Evolutionary conservation across 1,284 basidiomycete genomes (phyloP).

Genomic region (Moesziomyces sp.): DNA sequence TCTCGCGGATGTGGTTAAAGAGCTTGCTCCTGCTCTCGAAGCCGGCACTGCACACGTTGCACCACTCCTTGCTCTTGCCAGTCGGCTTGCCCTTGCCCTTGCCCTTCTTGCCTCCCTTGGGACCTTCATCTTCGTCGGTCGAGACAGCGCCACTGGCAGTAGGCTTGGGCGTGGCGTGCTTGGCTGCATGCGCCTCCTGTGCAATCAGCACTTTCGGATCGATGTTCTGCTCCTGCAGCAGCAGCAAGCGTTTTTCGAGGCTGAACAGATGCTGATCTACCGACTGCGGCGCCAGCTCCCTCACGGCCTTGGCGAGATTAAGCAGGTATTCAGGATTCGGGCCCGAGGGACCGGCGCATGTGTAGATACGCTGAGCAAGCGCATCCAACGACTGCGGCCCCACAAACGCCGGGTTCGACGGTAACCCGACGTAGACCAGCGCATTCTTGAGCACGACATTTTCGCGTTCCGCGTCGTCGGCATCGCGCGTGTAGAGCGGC

Average conservation of each 20-base stretch:
- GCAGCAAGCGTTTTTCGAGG: conserved; percentile 73
- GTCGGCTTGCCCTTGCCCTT: conserved; percentile 19
- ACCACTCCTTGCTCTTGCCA: conserved; percentile 69
- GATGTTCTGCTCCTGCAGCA: conserved; percentile 36
- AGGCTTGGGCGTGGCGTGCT: not conserved
- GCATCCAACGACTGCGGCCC: conserved; percentile 79
- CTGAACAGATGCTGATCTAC: conserved; percentile 80
- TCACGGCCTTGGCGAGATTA: conserved; percentile 76
- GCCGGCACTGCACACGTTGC: conserved; percentile 77
- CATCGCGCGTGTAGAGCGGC: conserved; percentile 69
- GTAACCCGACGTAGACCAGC: conserved; percentile 79
- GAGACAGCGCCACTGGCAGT: not conserved
- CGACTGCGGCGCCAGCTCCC: conserved; percentile 78
- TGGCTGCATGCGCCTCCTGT: conserved; percentile 7
- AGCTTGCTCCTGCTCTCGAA: conserved; percentile 83
- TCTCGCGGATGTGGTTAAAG: conserved; percentile 79
- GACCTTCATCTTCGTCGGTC: conserved; percentile 5
- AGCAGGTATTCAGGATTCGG: conserved; percentile 85
- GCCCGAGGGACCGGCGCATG: conserved; percentile 82
- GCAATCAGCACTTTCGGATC: conserved; percentile 24
- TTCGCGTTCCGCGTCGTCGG: conserved; percentile 70
- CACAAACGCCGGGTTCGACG: conserved; percentile 83
- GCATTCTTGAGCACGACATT: conserved; percentile 72
- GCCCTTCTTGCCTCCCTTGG: conserved; percentile 19
- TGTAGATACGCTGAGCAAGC: conserved; percentile 78